Percentiles rank a stretch among this genome's conserved stretches.
phyloP scores from a whole-genome alignment of 1,284 basidiomycete species.

The Coriolopsis trogii region DNA sequence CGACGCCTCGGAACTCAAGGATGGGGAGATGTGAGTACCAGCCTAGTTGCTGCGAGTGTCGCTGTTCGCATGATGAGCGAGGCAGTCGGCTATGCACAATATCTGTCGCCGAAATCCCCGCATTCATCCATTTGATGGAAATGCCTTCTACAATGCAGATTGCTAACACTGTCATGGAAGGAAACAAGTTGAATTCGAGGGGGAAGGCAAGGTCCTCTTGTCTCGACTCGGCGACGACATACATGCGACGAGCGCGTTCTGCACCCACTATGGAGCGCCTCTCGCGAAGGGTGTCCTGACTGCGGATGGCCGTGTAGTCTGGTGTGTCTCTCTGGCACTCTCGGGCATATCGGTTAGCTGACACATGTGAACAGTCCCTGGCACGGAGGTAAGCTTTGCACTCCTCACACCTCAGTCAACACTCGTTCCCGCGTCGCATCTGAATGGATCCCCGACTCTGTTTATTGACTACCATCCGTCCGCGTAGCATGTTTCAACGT shows the following conservation, averaged over 20 bases:
- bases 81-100: neutral
- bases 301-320: constrained; percentile 79
- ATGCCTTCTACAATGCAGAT: neutral
- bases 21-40: constrained; percentile 72
- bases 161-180: constrained; percentile 38
- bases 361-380: constrained; percentile 64
- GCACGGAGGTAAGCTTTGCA: constrained; percentile 80
- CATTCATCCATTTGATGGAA: neutral
- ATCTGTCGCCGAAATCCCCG: neutral
- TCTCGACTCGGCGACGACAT: constrained; percentile 77
- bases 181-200: constrained; percentile 83
- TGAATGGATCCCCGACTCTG: neutral
- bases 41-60: neutral
- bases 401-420: neutral
- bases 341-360: neutral
- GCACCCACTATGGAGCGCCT: constrained; percentile 88
- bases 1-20: constrained; percentile 65
- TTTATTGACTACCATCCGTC: constrained; percentile 1
- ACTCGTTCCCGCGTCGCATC: neutral
- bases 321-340: constrained; percentile 45
- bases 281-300: constrained; percentile 85
- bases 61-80: neutral
- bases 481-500: constrained; percentile 84
- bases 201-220: constrained; percentile 79
- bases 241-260: constrained; percentile 83